These are phyloP conservation scores for Panicum hallii DNA, from an alignment of 202 grass and related monocot species.

Conservation along the genomic window DNA sequence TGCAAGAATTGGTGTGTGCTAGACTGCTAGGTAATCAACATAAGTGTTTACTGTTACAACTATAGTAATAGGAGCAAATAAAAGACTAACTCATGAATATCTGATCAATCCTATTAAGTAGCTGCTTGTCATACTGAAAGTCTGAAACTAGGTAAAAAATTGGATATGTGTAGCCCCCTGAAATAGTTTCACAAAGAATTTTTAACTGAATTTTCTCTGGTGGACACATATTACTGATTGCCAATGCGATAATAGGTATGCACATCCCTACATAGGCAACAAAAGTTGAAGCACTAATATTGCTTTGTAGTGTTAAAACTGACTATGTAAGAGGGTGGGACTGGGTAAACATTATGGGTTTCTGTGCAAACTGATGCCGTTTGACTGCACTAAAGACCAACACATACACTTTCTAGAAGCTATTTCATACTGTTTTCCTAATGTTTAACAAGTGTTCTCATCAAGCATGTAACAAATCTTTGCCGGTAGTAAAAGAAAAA, in stretches of 20 bases:
- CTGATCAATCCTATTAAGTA: conserved; percentile 2
- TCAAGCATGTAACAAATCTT: not conserved
- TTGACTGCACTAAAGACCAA: not conserved
- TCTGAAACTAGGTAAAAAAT: not conserved
- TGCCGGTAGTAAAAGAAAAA: not conserved
- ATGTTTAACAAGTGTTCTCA: not conserved
- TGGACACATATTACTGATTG: not conserved
- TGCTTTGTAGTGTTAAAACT: not conserved
- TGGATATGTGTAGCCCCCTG: not conserved
- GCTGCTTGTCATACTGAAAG: not conserved
- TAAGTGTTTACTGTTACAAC: not conserved
- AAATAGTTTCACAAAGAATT: not conserved
- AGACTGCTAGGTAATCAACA: not conserved
- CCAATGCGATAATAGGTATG: not conserved
- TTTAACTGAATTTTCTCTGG: not conserved
- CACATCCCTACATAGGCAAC: not conserved
- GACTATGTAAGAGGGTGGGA: not conserved
- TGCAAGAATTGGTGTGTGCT: conserved; percentile 6
- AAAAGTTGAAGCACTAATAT: not conserved
- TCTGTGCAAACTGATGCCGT: not conserved
- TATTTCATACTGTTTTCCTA: not conserved
- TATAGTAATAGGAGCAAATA: not conserved
- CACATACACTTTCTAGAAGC: not conserved
- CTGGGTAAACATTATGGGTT: not conserved
- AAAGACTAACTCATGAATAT: not conserved